A percentile compares a stretch with the other conserved stretches of the same genome.
Evolutionary conservation across 371 early-diverging fungal genomes (phyloP).

Genomic region (Dinochytrium kinnereticum): DNA sequence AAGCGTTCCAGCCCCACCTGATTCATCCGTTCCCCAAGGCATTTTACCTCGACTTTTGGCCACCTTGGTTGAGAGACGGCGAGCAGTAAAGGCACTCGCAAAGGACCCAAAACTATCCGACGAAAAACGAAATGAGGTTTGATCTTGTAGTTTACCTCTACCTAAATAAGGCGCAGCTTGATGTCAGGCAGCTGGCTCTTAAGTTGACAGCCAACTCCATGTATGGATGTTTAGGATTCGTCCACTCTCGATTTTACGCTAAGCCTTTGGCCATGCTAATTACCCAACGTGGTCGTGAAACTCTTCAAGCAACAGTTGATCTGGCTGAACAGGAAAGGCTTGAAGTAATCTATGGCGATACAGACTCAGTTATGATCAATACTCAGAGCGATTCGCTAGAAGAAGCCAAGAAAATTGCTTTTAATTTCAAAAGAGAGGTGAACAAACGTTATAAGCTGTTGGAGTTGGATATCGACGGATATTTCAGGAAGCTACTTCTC

Average conservation of each 20-base stretch:
- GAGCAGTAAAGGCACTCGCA: conserved; percentile 91
- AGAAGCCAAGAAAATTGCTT: conserved; percentile 83
- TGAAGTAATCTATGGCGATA: conserved; percentile 99
- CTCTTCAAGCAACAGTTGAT: conserved; percentile 93
- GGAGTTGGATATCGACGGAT: conserved; percentile 98
- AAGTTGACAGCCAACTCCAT: conserved; percentile 99
- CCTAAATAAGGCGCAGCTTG: conserved; percentile 56
- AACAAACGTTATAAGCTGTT: conserved; percentile 92
- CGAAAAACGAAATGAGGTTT: conserved; percentile 67
- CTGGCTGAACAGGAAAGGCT: conserved; percentile 79
- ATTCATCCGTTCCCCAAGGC: conserved; percentile 68
- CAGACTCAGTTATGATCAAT: conserved; percentile 99
- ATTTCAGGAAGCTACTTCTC: conserved; percentile 92
- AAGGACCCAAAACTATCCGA: conserved; percentile 69
- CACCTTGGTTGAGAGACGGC: conserved; percentile 90
- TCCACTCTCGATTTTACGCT: conserved; percentile 97
- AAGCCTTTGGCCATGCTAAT: conserved; percentile 98
- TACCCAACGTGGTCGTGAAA: conserved; percentile 97
- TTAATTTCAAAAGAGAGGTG: conserved; percentile 80
- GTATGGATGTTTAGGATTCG: conserved; percentile 99
- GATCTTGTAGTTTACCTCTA: neutral
- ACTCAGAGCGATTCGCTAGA: conserved; percentile 80
- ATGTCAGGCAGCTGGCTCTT: conserved; percentile 97
- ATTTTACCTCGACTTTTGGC: conserved; percentile 91
- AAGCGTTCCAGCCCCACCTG: conserved; percentile 79